Percentiles rank a stretch among this genome's conserved stretches.
phyloP scores from a whole-genome alignment of 1,284 basidiomycete genomes.

The Fistulina hepatica region DNA sequence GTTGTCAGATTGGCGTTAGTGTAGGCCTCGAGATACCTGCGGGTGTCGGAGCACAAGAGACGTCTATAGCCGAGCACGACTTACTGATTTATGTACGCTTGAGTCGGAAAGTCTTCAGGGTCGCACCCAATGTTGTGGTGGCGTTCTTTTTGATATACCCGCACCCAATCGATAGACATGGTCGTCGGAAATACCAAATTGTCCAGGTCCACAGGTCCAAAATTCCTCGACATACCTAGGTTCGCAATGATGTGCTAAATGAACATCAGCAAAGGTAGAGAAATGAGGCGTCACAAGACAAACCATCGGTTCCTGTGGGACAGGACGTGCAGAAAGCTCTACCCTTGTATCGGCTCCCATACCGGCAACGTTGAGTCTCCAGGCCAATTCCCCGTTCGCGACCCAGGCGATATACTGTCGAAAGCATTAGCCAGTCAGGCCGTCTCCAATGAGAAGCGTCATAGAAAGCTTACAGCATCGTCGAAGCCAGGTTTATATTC shows the following conservation, averaged over 20 bases:
- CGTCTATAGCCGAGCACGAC: too few relatives aligned
- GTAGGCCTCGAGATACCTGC: too few relatives aligned
- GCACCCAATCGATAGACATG: slow-evolving; percentile 75
- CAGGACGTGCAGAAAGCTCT: slow-evolving; percentile 61
- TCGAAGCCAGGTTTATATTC: slow-evolving; percentile 44
- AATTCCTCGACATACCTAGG: slow-evolving; percentile 74
- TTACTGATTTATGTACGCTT: slow-evolving; percentile 65
- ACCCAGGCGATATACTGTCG: slow-evolving; percentile 81
- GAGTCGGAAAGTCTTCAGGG: slow-evolving; percentile 68
- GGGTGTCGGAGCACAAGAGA: too few relatives aligned
- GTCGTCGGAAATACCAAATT: slow-evolving; percentile 57
- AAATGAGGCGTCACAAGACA: slow-evolving; percentile 10
- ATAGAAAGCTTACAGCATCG: slow-evolving; percentile 25
- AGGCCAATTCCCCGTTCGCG: slow-evolving; percentile 49
- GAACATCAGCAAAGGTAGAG: slow-evolving; percentile 5
- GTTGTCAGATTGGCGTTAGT: slow-evolving; percentile 42
- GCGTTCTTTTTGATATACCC: slow-evolving; percentile 67
- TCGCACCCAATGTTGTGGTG: slow-evolving; percentile 75
- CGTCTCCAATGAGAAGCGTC: slow-evolving; percentile 4
- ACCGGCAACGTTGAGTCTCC: slow-evolving; percentile 68
- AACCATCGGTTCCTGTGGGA: slow-evolving; percentile 82
- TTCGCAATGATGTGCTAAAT: slow-evolving; percentile 67
- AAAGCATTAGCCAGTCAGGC: neutral
- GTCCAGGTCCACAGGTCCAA: slow-evolving; percentile 57
- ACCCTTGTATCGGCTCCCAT: slow-evolving; percentile 56